Conservation (phyloP, 2,329 filamentous ascomycete genomes). For the Alternaria solani region DNA sequence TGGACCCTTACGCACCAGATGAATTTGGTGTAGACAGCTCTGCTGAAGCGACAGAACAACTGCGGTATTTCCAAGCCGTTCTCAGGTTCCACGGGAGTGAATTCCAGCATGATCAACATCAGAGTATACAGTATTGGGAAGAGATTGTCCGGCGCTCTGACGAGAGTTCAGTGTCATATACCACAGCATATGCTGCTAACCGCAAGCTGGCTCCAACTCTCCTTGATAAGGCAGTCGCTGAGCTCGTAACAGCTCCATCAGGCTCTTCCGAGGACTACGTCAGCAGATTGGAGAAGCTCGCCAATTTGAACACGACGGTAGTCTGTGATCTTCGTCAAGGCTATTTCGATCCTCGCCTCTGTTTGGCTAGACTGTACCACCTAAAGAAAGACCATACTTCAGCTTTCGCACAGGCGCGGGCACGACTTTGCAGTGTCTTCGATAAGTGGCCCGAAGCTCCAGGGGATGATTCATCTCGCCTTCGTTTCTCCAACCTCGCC, state of each 20-base stretch:
- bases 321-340: slow-evolving; percentile 1
- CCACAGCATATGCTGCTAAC: background rate
- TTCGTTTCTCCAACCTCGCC: background rate
- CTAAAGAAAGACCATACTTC: background rate
- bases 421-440: slow-evolving; percentile 4
- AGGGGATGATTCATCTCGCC: background rate
- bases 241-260: background rate
- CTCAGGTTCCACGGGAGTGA: background rate
- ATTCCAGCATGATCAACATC: background rate
- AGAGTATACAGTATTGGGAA: slow-evolving; percentile 3
- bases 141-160: background rate
- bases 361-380: background rate
- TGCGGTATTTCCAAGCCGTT: background rate
- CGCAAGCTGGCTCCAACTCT: background rate
- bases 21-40: background rate
- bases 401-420: background rate
- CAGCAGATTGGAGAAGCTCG: background rate
- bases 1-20: background rate
- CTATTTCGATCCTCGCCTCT: background rate
- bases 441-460: slow-evolving; percentile 2
- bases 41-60: background rate
- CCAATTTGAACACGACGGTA: background rate
- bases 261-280: background rate
- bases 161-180: background rate
- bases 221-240: slow-evolving; percentile 1